phyloP scores from a whole-genome alignment of 2,329 filamentous ascomycete species.

The Monilinia fructigena region DNA sequence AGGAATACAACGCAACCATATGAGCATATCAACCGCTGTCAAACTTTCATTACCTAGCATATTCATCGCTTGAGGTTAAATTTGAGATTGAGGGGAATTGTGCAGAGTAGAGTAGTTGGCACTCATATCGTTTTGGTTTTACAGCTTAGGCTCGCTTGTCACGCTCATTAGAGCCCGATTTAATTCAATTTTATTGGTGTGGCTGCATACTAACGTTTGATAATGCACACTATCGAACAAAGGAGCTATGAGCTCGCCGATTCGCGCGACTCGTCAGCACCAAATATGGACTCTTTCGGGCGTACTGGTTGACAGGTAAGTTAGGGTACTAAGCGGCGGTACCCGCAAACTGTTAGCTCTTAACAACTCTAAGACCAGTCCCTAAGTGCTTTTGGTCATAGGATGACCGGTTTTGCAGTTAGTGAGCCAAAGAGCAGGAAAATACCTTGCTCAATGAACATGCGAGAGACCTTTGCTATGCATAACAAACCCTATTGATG shows the following conservation, averaged over 20 bases:
- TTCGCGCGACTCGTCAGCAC: slow-evolving; percentile 23
- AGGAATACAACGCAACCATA: slow-evolving; percentile 17
- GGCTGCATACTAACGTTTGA: slow-evolving; percentile 22
- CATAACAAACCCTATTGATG: slow-evolving; percentile 15
- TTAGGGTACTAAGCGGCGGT: slow-evolving; percentile 18
- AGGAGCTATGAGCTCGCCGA: slow-evolving; percentile 20
- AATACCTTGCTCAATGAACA: slow-evolving; percentile 16
- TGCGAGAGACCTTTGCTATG: slow-evolving; percentile 16
- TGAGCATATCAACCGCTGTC: slow-evolving; percentile 20
- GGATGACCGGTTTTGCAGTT: not conserved
- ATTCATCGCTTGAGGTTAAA: slow-evolving; percentile 1
- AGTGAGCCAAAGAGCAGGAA: slow-evolving; percentile 10
- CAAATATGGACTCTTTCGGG: slow-evolving; percentile 21
- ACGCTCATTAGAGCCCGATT: not conserved
- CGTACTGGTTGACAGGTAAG: slow-evolving; percentile 19
- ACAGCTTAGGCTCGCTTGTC: slow-evolving; percentile 13
- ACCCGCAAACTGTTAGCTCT: slow-evolving; percentile 16
- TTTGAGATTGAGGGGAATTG: not conserved
- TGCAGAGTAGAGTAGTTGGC: not conserved
- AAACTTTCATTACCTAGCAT: slow-evolving; percentile 8
- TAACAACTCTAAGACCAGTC: slow-evolving; percentile 12
- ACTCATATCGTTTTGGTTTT: slow-evolving; percentile 6
- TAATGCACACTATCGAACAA: slow-evolving; percentile 22
- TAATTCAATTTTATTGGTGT: slow-evolving; percentile 21
- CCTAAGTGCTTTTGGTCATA: not conserved